phyloP scores from a whole-genome alignment of 176 grass and related monocot genomes.

The Oryza australiensis region DNA sequence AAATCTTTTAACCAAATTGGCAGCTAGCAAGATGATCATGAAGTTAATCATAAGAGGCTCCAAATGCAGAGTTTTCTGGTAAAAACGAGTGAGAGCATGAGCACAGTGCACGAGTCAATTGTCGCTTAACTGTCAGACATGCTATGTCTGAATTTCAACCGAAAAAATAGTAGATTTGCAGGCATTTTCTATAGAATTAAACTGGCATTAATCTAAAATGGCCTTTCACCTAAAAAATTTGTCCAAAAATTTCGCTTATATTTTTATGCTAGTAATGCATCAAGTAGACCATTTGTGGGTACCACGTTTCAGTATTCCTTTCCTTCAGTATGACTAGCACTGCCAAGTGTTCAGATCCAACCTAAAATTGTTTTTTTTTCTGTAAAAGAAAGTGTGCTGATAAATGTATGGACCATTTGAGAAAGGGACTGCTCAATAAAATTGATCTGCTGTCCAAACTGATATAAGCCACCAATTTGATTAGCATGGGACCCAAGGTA shows the following conservation, averaged over 20 bases:
- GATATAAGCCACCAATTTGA: neutral
- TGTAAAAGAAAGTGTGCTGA: neutral
- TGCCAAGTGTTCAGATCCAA: neutral
- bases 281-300: neutral
- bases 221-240: neutral
- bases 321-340: neutral
- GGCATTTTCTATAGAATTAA: neutral
- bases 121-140: neutral
- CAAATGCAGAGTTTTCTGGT: neutral
- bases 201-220: neutral
- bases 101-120: neutral
- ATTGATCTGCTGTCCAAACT: neutral
- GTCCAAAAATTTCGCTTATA: neutral
- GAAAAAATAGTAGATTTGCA: neutral
- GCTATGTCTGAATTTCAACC: neutral
- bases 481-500: neutral
- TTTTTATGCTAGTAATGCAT: neutral
- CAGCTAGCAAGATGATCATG: neutral
- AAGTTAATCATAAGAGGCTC: neutral
- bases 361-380: neutral
- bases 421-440: slow-evolving; percentile 6
- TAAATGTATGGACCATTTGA: neutral
- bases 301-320: neutral
- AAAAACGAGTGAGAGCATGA: neutral
- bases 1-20: neutral